Evolutionary conservation across 1,284 basidiomycete species (phyloP).

Genomic region (Ceratobasidium sp.): DNA sequence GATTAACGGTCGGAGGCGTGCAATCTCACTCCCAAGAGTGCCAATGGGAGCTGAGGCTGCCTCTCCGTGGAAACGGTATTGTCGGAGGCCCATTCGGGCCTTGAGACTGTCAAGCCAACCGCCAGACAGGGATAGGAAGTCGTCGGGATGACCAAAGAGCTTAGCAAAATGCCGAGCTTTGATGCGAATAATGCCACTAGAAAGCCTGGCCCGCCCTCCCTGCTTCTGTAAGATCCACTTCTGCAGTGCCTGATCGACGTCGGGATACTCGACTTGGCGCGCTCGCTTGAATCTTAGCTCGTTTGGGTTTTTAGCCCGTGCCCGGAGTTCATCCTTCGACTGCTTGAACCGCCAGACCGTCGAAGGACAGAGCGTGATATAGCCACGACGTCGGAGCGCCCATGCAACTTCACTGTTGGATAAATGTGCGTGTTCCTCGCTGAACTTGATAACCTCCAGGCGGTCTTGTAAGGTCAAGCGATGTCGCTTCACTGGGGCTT

Average conservation of each 20-base stretch:
- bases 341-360: not conserved
- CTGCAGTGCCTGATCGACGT: slow-evolving; percentile 10
- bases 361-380: not conserved
- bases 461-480: slow-evolving; percentile 1
- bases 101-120: slow-evolving; percentile 8
- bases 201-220: no score
- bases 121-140: slow-evolving; percentile 5
- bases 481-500: no score
- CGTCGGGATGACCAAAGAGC: not conserved
- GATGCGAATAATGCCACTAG: no score
- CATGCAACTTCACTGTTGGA: not conserved
- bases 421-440: not conserved
- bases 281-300: not conserved
- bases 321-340: not conserved
- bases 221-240: slow-evolving; percentile 20
- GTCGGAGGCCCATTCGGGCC: slow-evolving; percentile 48
- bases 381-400: not conserved
- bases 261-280: slow-evolving; percentile 47
- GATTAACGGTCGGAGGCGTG: not conserved
- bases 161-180: slow-evolving; percentile 21
- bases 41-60: slow-evolving; percentile 51
- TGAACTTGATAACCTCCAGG: slow-evolving; percentile 7
- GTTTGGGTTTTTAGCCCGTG: slow-evolving; percentile 1
- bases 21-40: not conserved
- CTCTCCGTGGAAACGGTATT: slow-evolving; percentile 55